Base-by-base conservation (phyloP, 129 eudicot genomes). In the Cynara cardunculus region DNA sequence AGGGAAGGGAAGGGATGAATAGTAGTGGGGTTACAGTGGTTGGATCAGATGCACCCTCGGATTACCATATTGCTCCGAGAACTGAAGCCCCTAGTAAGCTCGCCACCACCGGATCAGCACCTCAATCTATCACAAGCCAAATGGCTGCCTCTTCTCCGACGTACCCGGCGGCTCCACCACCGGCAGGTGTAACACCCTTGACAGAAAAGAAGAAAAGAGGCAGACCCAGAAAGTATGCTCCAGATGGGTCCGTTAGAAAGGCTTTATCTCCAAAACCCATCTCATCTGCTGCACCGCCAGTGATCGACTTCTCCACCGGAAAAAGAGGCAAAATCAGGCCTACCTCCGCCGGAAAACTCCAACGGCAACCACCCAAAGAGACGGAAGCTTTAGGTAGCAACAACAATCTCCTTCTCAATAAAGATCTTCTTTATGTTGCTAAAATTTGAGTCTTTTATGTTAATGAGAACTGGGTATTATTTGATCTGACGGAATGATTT, bases 1-100 rank as follows among this genome's bases (percentile, higher is more conserved):
- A 83, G 72, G 84, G 74, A 77, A 84, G 73, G 56, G 92, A 86
- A 82, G 85, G 81, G 69, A 83, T 83, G 86, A 83, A 77, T 70
- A 84, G 69, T 71, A 84, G 91, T 85, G 97, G 97, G 77, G 93
- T 89, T 49, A 91, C 95, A 77, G 98, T 96, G 78, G 93, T 91
- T 83, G 92, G 91, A 88, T 95, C 99, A 79, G 99, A 96, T 88
- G 97, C 98, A 82, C 97, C 99, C 13, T 88, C 99, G 8, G 91
- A 89, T 62, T 91, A 89, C 84, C 95, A 91, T 68, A 84, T 92
- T 73, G 89, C 98, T 76, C 94, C 92, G 0, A 90, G 94, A 84
- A 86, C 88, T 65, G 97, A 90, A 72, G 44, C 80, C 53, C 80
- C 91, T 8, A 67, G 5, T 8, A 82, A 79, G 61, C 77, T 71